Evolutionary conservation across 306 rosid species (phyloP).

Genomic region (Begonia fuchsioides): DNA sequence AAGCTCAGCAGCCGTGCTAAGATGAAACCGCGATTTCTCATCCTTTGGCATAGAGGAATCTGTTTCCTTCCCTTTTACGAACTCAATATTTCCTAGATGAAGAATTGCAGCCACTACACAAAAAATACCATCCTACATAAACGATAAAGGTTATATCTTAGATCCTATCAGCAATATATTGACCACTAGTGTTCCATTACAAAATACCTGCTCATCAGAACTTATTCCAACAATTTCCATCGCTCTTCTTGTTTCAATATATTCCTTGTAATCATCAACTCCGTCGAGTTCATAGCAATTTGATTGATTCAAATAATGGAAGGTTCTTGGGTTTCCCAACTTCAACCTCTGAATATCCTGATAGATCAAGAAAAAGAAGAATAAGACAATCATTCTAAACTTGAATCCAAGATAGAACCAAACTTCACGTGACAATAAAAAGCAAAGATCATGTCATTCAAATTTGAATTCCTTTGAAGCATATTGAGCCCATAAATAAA

Average conservation of each 20-base stretch:
- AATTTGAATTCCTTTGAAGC: no score
- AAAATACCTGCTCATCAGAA: conserved; percentile 72
- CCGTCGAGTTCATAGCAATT: conserved; percentile 79
- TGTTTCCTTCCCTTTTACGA: conserved; percentile 74
- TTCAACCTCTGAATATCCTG: conserved; percentile 74
- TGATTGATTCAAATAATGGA: conserved; percentile 90
- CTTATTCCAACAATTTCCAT: conserved; percentile 95
- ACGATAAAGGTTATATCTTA: not conserved
- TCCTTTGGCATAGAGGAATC: conserved; percentile 90
- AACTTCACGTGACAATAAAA: no score
- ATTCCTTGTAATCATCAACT: conserved; percentile 70
- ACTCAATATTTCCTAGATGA: conserved; percentile 95
- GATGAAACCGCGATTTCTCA: conserved; percentile 77
- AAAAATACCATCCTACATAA: conserved; percentile 78
- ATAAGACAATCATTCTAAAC: no score
- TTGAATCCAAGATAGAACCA: no score
- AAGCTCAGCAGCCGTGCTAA: conserved; percentile 84
- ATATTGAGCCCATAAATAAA: no score
- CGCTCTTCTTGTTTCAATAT: conserved; percentile 68
- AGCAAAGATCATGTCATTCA: no score
- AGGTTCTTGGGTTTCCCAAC: conserved; percentile 70
- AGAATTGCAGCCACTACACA: conserved; percentile 95
- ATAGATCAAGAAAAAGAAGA: conserved; percentile 6
- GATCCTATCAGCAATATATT: not conserved
- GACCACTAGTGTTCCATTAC: conserved; percentile 4